A percentile compares a stretch with the other conserved stretches of the same genome.
phyloP scores from a whole-genome alignment of 2,329 filamentous ascomycete species.

The Basipetospora chlamydospora region DNA sequence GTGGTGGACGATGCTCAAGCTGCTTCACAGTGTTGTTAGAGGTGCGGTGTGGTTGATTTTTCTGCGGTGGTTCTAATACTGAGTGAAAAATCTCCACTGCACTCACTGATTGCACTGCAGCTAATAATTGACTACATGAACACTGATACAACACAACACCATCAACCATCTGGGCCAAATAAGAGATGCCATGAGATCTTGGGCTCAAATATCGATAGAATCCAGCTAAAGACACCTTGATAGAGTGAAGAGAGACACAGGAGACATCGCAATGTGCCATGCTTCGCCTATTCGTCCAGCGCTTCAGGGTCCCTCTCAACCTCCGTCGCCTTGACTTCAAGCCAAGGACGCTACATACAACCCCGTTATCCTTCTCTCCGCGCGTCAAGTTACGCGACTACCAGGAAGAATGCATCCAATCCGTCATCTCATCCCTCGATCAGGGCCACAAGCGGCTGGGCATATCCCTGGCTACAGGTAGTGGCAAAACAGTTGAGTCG shows the following conservation, averaged over 20 bases:
- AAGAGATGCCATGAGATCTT: no score
- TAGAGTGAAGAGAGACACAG: background rate
- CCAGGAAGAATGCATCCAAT: constrained; percentile 81
- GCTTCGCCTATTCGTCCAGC: background rate
- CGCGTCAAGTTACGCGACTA: constrained; percentile 60
- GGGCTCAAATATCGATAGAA: no score
- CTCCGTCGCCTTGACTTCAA: background rate
- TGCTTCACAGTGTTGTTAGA: no score
- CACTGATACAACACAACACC: no score
- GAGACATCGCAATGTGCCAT: constrained; percentile 1
- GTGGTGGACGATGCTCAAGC: no score
- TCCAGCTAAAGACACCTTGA: no score
- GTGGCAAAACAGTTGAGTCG: constrained; percentile 76
- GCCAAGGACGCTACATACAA: background rate
- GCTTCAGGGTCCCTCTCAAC: background rate
- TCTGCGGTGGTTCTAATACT: no score
- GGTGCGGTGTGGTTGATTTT: no score
- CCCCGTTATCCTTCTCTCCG: background rate
- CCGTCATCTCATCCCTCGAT: constrained; percentile 55
- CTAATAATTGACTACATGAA: no score
- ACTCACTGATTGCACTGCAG: no score
- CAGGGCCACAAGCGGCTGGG: constrained; percentile 67
- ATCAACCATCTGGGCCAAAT: no score
- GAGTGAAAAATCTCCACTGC: no score
- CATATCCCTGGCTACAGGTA: constrained; percentile 74